These are phyloP conservation scores for Yamadazyma olivae DNA, from an alignment of 805 yeast species.

Conservation along the genomic window DNA sequence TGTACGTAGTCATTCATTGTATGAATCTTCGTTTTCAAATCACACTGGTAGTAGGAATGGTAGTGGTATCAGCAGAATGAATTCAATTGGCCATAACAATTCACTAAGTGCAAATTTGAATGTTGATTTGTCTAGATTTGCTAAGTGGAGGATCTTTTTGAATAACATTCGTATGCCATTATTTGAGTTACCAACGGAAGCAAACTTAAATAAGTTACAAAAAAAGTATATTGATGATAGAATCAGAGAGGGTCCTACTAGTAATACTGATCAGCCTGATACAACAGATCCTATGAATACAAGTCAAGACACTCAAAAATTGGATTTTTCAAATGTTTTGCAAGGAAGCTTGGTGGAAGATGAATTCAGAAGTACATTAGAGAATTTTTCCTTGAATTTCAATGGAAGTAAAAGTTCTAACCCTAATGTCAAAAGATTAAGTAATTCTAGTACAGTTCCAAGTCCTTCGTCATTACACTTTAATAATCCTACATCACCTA, in stretches of 20 bases:
- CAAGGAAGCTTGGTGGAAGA: slow-evolving; percentile 25
- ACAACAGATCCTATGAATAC: not conserved
- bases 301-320: not conserved
- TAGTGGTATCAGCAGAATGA: slow-evolving; percentile 1
- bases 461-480: not conserved
- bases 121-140: slow-evolving; percentile 26
- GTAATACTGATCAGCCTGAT: not conserved
- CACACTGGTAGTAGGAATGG: slow-evolving; percentile 3
- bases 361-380: slow-evolving; percentile 27
- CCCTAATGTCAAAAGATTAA: slow-evolving; percentile 1
- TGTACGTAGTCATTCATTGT: slow-evolving; percentile 15
- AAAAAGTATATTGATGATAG: slow-evolving; percentile 14
- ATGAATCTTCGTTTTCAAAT: slow-evolving; percentile 9
- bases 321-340: slow-evolving; percentile 30
- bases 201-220: slow-evolving; percentile 22
- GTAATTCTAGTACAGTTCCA: slow-evolving; percentile 4
- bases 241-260: slow-evolving; percentile 4
- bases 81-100: slow-evolving; percentile 10
- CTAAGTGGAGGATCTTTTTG: slow-evolving; percentile 38
- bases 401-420: slow-evolving; percentile 6
- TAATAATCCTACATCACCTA: not conserved
- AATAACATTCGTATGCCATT: slow-evolving; percentile 41
- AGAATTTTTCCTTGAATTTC: slow-evolving; percentile 28
- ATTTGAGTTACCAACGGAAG: slow-evolving; percentile 41
- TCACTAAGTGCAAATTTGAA: slow-evolving; percentile 28